These are phyloP conservation scores for Fusarium equiseti DNA, from an alignment of 2,329 filamentous ascomycete genomes.

Conservation along the genomic window DNA sequence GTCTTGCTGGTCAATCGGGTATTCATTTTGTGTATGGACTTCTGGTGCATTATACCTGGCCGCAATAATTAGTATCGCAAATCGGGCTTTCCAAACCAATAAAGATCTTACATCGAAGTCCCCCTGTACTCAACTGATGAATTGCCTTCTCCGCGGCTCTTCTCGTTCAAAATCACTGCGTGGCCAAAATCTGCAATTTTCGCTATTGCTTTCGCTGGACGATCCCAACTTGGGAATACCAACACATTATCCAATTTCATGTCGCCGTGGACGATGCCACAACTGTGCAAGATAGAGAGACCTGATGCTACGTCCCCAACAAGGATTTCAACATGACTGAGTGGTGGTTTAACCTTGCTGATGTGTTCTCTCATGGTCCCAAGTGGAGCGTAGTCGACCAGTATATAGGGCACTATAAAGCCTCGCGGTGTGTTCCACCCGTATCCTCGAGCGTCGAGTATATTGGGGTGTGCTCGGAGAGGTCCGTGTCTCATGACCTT, in stretches of 20 bases:
- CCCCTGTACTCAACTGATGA: not conserved
- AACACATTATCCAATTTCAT: not conserved
- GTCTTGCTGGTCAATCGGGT: not conserved
- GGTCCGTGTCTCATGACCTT: not conserved
- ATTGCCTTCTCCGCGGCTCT: rapidly evolving
- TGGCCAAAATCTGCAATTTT: not conserved
- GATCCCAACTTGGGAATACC: not conserved
- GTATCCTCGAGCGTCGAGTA: not conserved
- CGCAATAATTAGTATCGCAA: no score
- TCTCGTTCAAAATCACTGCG: not conserved
- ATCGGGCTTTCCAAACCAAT: no score
- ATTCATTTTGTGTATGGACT: not conserved
- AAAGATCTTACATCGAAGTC: not conserved
- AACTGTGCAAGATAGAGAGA: not conserved
- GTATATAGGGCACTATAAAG: not conserved
- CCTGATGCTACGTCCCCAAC: not conserved
- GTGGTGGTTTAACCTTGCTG: not conserved
- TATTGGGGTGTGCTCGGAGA: not conserved
- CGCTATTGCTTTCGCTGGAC: not conserved
- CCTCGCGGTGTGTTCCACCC: not conserved
- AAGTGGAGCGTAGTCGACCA: not conserved
- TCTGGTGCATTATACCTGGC: not conserved
- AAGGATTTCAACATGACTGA: not conserved
- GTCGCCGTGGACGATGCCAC: not conserved
- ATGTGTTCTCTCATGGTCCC: not conserved